phyloP scores from a whole-genome alignment of 345 rosid species.

The Euphorbia tirucalli region DNA sequence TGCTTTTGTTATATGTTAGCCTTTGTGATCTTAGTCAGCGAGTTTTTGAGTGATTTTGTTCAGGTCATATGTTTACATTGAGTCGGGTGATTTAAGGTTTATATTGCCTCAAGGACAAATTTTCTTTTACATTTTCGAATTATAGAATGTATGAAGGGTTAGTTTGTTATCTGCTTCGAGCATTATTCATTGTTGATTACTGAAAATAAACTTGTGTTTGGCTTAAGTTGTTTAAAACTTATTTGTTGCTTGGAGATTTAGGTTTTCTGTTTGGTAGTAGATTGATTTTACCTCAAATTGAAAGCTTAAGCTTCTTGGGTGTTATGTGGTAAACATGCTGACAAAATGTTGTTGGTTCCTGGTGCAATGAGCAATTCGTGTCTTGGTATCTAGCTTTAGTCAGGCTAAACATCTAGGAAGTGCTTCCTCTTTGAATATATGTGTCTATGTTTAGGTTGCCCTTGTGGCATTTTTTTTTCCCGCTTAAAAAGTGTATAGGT shows the following conservation, averaged over 20 bases:
- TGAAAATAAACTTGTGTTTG: too few relatives aligned
- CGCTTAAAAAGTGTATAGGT: not conserved
- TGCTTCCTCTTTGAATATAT: not conserved
- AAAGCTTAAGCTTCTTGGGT: not conserved
- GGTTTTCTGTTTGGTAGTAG: not conserved
- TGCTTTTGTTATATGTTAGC: not conserved
- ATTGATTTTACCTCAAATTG: not conserved
- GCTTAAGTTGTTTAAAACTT: too few relatives aligned
- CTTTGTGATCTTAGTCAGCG: not conserved
- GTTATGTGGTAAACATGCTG: not conserved
- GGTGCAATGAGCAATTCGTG: not conserved
- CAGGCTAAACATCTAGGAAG: not conserved
- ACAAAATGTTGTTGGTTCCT: not conserved
- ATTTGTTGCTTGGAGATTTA: not conserved
- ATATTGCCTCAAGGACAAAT: too few relatives aligned
- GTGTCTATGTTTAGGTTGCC: not conserved
- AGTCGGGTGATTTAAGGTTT: too few relatives aligned
- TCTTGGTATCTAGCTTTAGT: not conserved
- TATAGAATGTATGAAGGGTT: not conserved
- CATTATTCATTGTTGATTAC: not conserved
- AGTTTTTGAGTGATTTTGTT: slow-evolving; percentile 19
- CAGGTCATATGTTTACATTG: not conserved
- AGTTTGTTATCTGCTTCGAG: not conserved
- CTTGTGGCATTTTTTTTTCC: not conserved
- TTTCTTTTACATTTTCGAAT: too few relatives aligned